Evolutionary conservation across 768 basidiomycete species (phyloP), one percentile per base, ranked within the genome.

Genomic region (Rhodotorula graminis): DNA sequence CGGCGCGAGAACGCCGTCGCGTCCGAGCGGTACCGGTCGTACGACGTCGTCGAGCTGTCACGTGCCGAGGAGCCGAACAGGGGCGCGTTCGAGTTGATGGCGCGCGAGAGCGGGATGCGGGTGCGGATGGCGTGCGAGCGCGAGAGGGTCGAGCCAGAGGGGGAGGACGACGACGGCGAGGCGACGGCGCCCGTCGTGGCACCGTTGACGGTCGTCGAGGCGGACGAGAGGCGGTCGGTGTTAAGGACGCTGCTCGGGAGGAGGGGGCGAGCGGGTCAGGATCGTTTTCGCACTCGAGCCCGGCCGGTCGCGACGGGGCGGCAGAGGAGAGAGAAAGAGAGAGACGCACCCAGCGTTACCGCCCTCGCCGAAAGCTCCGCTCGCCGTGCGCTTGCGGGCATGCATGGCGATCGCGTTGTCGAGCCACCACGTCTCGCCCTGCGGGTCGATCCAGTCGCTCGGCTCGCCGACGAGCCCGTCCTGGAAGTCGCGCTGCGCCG

Each of bases 401-500:
- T 67, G 58, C 46, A 61, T 67, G 16, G 40, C 50, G 49, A 72
- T 64, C 5, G 57, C 47, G n/a, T 64, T 52, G 1, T 72, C 71
- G 47, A 72, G 63, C 71, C 71, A 72, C 71, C 71, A 72, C 19
- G 71, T 72, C 46, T 72, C 71, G 44, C 55, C 46, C 27, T 9
- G 2, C 8, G 71, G 71, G 11, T 56, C 52, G 42, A 72, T 46
- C 71, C 71, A 72, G 19, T 67, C 66, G 27, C 47, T 8, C 2
- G 71, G 71, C 25, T 67, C 66, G 14, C 49, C 50, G 44, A 72
- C 37, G 29, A 72, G 63, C 19, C 57, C 56, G 8, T 42, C 40
- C 4, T 11, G 40, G 29, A 67, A 72, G 53, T 72, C 71, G n/a
- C 57, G 47, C 71, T 72, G 42, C 31, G 71, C 46, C 0, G 49